Evolutionary conservation across 768 basidiomycete species (phyloP).

Genomic region (Suillus spraguei): DNA sequence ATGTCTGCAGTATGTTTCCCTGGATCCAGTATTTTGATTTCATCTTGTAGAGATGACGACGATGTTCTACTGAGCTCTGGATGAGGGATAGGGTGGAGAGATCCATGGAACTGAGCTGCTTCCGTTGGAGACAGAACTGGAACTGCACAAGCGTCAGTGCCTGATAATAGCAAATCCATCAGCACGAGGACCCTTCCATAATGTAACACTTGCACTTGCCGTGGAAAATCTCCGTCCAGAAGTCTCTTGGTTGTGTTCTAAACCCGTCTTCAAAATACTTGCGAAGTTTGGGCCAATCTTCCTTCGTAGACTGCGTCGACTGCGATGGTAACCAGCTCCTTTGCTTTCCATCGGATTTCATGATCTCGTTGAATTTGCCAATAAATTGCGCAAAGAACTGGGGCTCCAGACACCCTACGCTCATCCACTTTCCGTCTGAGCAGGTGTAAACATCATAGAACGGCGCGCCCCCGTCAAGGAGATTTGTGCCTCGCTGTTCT

Average conservation of each 20-base stretch:
- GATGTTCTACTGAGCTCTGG: slow-evolving; percentile 45
- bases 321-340: slow-evolving; percentile 58
- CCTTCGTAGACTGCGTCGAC: slow-evolving; percentile 45
- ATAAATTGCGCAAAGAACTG: slow-evolving; percentile 70
- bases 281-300: slow-evolving; percentile 59
- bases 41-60: slow-evolving; percentile 17
- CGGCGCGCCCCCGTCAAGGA: slow-evolving; percentile 77
- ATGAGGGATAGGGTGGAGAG: slow-evolving; percentile 51
- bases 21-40: slow-evolving; percentile 36
- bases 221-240: slow-evolving; percentile 70
- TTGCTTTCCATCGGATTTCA: slow-evolving; percentile 44
- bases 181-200: background rate
- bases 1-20: slow-evolving; percentile 59
- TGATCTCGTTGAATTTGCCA: slow-evolving; percentile 48
- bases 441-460: slow-evolving; percentile 79
- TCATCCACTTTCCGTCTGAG: slow-evolving; percentile 73
- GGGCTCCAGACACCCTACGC: slow-evolving; percentile 75
- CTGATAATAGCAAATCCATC: slow-evolving; percentile 35
- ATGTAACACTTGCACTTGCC: slow-evolving; percentile 46
- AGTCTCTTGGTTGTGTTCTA: slow-evolving; percentile 56
- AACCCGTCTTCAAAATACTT: slow-evolving; percentile 70
- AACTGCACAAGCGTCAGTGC: slow-evolving; percentile 70
- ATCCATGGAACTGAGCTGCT: slow-evolving; percentile 48
- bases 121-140: slow-evolving; percentile 69
- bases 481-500: slow-evolving; percentile 53